A percentile compares a stretch with the other conserved stretches of the same genome.
These are phyloP conservation scores for Eucalyptus regnans DNA, from an alignment of 345 rosid genomes.

Conservation along the genomic window DNA sequence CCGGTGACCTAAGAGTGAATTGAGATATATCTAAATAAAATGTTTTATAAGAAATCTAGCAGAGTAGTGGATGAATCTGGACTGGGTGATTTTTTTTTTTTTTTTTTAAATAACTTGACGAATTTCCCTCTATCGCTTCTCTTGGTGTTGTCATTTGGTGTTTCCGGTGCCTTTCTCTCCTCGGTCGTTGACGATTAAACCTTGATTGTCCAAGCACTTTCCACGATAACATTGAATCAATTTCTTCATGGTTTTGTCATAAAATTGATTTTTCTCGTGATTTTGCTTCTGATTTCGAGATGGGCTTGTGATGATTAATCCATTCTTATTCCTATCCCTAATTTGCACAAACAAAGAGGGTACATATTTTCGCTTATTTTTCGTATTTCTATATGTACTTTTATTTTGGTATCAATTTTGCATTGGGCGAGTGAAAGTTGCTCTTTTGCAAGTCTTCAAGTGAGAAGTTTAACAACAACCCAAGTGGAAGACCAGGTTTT, in stretches of 20 bases:
- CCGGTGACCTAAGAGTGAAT: not conserved
- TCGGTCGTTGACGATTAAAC: constrained; percentile 73
- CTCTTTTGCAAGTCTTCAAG: not conserved
- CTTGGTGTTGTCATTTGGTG: not conserved
- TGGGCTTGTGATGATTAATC: constrained; percentile 64
- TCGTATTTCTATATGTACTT: not conserved
- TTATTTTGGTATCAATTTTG: not conserved
- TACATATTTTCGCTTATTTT: not conserved
- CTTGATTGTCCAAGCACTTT: constrained; percentile 97
- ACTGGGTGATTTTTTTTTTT: rapidly evolving
- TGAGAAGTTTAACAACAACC: not conserved
- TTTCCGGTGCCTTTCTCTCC: constrained; percentile 39
- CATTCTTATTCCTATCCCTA: not conserved
- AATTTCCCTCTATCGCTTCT: not conserved
- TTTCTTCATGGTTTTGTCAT: not conserved
- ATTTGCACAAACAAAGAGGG: not conserved
- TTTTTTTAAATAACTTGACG: not conserved
- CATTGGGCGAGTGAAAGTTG: not conserved
- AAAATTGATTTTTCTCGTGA: not conserved
- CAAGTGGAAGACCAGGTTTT: not conserved
- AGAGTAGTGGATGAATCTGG: not conserved
- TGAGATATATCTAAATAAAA: not conserved
- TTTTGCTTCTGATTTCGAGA: not conserved
- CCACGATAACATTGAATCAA: not conserved
- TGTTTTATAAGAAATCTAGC: not conserved